Evolutionary conservation across 2,329 filamentous ascomycete species (phyloP).

Genomic region (Hortaea werneckii): DNA sequence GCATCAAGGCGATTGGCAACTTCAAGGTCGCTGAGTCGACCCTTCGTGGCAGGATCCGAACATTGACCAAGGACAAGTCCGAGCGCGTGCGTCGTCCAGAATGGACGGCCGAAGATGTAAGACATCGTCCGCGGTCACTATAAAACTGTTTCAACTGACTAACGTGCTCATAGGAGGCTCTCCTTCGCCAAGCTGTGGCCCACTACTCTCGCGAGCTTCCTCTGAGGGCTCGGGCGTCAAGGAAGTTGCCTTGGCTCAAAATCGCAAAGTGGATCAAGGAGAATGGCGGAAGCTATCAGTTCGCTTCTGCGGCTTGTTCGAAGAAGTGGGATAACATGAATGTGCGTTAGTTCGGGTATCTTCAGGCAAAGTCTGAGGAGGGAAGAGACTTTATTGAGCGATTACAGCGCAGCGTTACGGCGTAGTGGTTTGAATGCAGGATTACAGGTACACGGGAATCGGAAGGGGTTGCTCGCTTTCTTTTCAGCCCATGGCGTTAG

Average conservation of each 20-base stretch:
- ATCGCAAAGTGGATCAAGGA: slow-evolving; percentile 44
- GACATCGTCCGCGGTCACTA: slow-evolving; percentile 25
- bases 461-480: no score
- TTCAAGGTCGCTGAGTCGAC: slow-evolving; percentile 62
- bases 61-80: slow-evolving; percentile 53
- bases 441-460: no score
- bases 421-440: no score
- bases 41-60: slow-evolving; percentile 56
- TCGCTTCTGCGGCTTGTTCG: slow-evolving; percentile 52
- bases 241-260: slow-evolving; percentile 49
- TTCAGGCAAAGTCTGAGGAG: no score
- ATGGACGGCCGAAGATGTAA: slow-evolving; percentile 56
- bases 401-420: no score
- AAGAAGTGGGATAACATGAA: slow-evolving; percentile 48
- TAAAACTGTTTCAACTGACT: neutral
- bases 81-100: slow-evolving; percentile 55
- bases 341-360: no score
- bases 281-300: slow-evolving; percentile 47
- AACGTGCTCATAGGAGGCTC: slow-evolving; percentile 15
- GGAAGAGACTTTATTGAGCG: no score
- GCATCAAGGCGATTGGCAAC: slow-evolving; percentile 47
- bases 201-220: slow-evolving; percentile 3
- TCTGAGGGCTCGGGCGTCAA: neutral
- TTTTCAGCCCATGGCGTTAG: no score
- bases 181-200: slow-evolving; percentile 16